Conservation (phyloP, 257 asterid species). For the Cinchona pubescens region DNA sequence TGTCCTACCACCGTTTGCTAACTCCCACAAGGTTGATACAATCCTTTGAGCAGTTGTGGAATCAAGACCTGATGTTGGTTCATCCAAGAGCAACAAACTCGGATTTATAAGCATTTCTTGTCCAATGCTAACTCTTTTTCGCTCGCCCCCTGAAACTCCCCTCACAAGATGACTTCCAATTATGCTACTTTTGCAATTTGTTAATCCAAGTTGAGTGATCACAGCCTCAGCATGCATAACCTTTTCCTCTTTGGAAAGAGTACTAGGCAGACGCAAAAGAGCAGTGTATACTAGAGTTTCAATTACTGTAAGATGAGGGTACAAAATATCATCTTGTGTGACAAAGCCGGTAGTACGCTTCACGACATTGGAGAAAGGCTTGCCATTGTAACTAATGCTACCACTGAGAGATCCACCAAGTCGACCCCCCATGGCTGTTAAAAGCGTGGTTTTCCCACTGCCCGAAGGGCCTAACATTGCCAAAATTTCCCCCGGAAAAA, state of each 20-base stretch:
- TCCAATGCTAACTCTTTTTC: constrained; percentile 79
- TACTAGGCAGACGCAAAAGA: constrained; percentile 55
- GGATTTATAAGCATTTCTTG: constrained; percentile 87
- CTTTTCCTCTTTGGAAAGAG: constrained; percentile 38
- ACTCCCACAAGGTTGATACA: constrained; percentile 56
- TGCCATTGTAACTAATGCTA: constrained; percentile 50
- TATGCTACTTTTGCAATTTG: constrained; percentile 46
- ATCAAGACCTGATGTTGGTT: constrained; percentile 84
- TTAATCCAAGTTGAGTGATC: constrained; percentile 53
- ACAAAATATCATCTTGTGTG: constrained; percentile 70
- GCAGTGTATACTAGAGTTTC: constrained; percentile 79
- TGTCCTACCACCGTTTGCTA: constrained; percentile 64
- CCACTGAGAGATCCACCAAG: constrained; percentile 49
- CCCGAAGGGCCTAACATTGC: constrained; percentile 97
- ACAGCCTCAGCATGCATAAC: constrained; percentile 47
- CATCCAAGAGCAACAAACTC: constrained; percentile 64
- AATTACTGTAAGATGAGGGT: constrained; percentile 70
- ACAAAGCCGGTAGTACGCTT: constrained; percentile 78
- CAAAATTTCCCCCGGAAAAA: constrained; percentile 62
- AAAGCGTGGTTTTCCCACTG: constrained; percentile 79
- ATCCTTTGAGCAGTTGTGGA: constrained; percentile 77
- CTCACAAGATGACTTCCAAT: constrained; percentile 47
- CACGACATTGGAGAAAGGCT: constrained; percentile 51
- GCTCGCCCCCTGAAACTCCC: constrained; percentile 81
- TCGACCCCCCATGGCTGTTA: constrained; percentile 76